Base-by-base conservation (phyloP, 176 grass and related monocot species). In the Miscanthus lutarioriparius region DNA sequence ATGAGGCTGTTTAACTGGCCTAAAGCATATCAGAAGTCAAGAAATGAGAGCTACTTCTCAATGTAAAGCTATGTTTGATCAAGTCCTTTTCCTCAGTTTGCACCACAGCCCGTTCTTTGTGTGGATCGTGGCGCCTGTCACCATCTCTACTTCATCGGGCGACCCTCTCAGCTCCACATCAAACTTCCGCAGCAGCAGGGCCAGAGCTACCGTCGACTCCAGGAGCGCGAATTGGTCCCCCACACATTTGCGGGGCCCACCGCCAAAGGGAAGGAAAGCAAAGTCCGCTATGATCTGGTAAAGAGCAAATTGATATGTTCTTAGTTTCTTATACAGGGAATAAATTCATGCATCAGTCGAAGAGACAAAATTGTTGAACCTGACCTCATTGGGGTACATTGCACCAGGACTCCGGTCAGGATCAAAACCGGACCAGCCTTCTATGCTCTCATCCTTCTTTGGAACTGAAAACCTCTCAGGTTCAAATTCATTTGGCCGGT, bases 351-450 rank as follows among this genome's bases (percentile, higher is more conserved):
- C 32, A 33, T 30, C 28, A 79, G 72, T 14, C 64, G 1, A 35
- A 8, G 49, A 1, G 7, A 67, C 10, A 82, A 47, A 45, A 38
- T 2, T n/a, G 33, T 67, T 48, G 67, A 54, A 27, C 40, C 17
- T 39, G 33, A 98, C 96, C 91, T 98, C 93, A 48, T 98, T 98
- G n/a, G 96, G 89, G 66, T 98, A 98, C 85, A 98, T 76, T 64
- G 96, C 96, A 41, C 91, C 92, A 49, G 87, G 91, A 79, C 96
- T 98, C 40, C 91, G 62, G 35, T 40, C 47, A 64, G 96, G 93
- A 82, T 98, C 91, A 85, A 90, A 98, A 82, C 96, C 96, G 78
- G 96, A 89, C 96, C 96, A 98, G 37, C 96, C 91, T 75, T 91
- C 89, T 70, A 92, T 88, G 30, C 49, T 80, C 86, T 98, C 91